phyloP scores from a whole-genome alignment of 768 basidiomycete species.

The Boletus sensibilis region DNA sequence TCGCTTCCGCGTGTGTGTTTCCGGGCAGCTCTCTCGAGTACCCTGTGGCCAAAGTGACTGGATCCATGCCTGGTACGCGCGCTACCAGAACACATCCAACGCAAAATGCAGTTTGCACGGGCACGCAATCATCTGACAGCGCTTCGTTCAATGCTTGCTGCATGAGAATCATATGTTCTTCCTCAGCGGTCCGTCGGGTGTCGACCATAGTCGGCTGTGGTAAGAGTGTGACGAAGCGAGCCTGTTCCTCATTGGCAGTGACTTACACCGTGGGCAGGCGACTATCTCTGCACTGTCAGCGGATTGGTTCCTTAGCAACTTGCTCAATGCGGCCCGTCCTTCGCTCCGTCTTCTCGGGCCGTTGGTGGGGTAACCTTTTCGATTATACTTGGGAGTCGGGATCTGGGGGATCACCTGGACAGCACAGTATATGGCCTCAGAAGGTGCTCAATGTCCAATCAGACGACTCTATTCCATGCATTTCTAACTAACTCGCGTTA shows the following conservation, averaged over 20 bases:
- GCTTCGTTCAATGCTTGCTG: constrained; percentile 70
- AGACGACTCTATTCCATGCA: no score
- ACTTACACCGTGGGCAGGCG: no score
- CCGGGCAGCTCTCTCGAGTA: constrained; percentile 90
- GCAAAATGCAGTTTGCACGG: constrained; percentile 78
- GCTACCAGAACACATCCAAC: constrained; percentile 82
- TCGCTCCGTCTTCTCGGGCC: no score
- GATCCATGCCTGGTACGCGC: constrained; percentile 39
- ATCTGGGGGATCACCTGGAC: no score
- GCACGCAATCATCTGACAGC: constrained; percentile 52
- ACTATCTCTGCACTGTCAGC: no score
- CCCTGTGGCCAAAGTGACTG: constrained; percentile 69
- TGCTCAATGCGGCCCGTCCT: no score
- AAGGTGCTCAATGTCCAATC: no score
- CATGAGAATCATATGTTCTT: constrained; percentile 46
- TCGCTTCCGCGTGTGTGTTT: constrained; percentile 97
- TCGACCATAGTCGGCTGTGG: constrained; percentile 1
- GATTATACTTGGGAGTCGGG: no score
- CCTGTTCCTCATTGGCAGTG: neutral
- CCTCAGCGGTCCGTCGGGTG: constrained; percentile 3
- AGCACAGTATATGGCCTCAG: no score
- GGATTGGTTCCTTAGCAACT: no score
- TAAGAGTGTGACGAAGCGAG: neutral
- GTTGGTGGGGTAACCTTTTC: no score
- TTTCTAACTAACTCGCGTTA: no score